Evolutionary conservation across 169 alveolate species (phyloP).

Genomic region (Plasmodium adleri): DNA sequence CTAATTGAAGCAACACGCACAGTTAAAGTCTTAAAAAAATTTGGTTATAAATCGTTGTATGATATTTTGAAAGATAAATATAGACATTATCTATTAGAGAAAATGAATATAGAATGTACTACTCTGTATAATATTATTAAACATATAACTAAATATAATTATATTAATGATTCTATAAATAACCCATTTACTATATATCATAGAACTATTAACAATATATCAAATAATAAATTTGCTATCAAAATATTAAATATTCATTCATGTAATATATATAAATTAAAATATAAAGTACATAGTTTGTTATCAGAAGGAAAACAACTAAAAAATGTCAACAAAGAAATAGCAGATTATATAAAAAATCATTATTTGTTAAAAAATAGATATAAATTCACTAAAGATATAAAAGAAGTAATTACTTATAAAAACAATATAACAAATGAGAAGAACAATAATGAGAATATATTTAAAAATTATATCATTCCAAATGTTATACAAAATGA

Average conservation of each 20-base stretch:
- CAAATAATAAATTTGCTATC: slow-evolving; percentile 76
- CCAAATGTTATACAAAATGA: background rate
- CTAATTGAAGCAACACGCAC: slow-evolving; percentile 27
- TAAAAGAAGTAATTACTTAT: slow-evolving; percentile 1
- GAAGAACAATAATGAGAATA: slow-evolving; percentile 6
- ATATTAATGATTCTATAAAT: slow-evolving; percentile 40
- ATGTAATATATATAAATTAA: slow-evolving; percentile 68
- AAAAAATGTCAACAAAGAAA: slow-evolving; percentile 72
- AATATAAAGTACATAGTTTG: slow-evolving; percentile 80
- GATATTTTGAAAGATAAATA: slow-evolving; percentile 44
- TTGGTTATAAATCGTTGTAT: slow-evolving; percentile 56
- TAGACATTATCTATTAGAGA: background rate
- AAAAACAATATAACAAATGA: slow-evolving; percentile 7
- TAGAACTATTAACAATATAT: slow-evolving; percentile 22
- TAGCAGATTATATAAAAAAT: slow-evolving; percentile 34
- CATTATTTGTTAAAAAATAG: background rate
- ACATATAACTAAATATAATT: slow-evolving; percentile 37
- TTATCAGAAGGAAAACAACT: slow-evolving; percentile 81
- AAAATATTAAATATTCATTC: slow-evolving; percentile 77
- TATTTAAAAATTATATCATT: background rate
- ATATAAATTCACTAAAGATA: background rate
- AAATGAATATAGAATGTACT: slow-evolving; percentile 22
- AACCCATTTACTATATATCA: slow-evolving; percentile 64
- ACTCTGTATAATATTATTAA: slow-evolving; percentile 33
- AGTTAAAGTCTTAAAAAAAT: slow-evolving; percentile 15